phyloP scores from a whole-genome alignment of 495 filamentous ascomycete species.

The Thozetella sp. region DNA sequence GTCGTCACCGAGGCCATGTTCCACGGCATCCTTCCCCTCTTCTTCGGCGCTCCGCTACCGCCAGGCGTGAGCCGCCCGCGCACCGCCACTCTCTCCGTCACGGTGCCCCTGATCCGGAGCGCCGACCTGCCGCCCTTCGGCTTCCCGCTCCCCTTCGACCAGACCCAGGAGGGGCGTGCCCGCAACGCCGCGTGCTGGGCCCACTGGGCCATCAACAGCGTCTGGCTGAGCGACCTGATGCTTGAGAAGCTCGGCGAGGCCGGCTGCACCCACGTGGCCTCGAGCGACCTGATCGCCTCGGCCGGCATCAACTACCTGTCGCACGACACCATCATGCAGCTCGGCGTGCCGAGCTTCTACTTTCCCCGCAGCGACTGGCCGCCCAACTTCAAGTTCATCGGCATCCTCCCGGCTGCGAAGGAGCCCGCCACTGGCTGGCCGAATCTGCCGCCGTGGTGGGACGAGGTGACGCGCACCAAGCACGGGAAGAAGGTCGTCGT shows the following conservation, averaged over 20 bases:
- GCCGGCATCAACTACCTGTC: slow-evolving; percentile 24
- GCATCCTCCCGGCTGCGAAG: slow-evolving; percentile 20
- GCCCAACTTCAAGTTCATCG: slow-evolving; percentile 27
- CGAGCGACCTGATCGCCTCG: slow-evolving; percentile 5
- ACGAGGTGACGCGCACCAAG: slow-evolving; percentile 13
- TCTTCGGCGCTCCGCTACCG: slow-evolving; percentile 20
- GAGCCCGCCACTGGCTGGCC: slow-evolving; percentile 5
- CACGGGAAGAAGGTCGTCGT: slow-evolving; percentile 31
- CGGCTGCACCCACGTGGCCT: not conserved
- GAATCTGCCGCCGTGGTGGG: slow-evolving; percentile 20
- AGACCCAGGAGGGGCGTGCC: not conserved
- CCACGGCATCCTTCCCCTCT: slow-evolving; percentile 22
- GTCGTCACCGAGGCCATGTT: slow-evolving; percentile 31
- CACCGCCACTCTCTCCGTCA: slow-evolving; percentile 14
- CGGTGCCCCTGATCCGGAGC: slow-evolving; percentile 28
- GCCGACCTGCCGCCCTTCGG: slow-evolving; percentile 20
- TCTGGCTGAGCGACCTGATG: not conserved
- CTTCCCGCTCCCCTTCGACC: slow-evolving; percentile 2
- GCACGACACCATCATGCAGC: slow-evolving; percentile 25
- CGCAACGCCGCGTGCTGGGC: slow-evolving; percentile 10
- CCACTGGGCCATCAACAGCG: not conserved
- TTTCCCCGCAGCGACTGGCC: slow-evolving; percentile 36
- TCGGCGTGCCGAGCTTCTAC: slow-evolving; percentile 33
- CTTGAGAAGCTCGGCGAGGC: not conserved
- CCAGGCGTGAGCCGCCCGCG: slow-evolving; percentile 12